Conservation (phyloP, 2,329 filamentous ascomycete species). For the Verticillium zaregamsianum region DNA sequence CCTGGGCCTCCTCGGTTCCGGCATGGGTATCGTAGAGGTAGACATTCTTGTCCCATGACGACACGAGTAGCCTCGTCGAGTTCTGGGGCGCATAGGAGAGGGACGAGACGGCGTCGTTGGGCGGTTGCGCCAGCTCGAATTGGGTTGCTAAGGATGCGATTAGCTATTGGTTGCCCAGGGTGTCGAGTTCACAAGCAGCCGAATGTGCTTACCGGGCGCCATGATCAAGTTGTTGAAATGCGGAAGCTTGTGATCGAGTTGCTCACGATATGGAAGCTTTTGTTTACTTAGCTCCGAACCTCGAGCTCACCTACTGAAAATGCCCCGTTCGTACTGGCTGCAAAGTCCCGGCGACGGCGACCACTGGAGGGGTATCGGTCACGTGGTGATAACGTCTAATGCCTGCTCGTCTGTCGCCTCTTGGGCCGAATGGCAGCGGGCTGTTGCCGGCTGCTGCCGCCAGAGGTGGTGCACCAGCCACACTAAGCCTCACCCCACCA, state of each 20-base stretch:
- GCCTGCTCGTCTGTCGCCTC: neutral
- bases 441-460: neutral
- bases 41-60: conserved; percentile 90
- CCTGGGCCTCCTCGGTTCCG: conserved; percentile 51
- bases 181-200: neutral
- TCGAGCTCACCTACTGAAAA: neutral
- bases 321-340: neutral
- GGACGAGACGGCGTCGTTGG: conserved; percentile 81
- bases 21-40: conserved; percentile 77
- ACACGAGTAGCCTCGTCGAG: conserved; percentile 75
- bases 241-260: neutral
- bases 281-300: conserved; percentile 2
- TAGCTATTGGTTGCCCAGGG: neutral
- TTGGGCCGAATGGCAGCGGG: neutral
- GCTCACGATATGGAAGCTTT: conserved; percentile 1
- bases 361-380: conserved; percentile 2
- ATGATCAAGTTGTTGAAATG: neutral
- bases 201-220: conserved; percentile 1
- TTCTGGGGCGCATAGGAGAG: conserved; percentile 78
- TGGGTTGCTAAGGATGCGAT: conserved; percentile 52
- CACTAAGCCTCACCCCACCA: conserved; percentile 6
- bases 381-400: neutral
- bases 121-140: conserved; percentile 78
- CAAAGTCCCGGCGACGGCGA: neutral
- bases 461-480: neutral